phyloP scores from a whole-genome alignment of 306 rosid species.

The Prunus davidiana region DNA sequence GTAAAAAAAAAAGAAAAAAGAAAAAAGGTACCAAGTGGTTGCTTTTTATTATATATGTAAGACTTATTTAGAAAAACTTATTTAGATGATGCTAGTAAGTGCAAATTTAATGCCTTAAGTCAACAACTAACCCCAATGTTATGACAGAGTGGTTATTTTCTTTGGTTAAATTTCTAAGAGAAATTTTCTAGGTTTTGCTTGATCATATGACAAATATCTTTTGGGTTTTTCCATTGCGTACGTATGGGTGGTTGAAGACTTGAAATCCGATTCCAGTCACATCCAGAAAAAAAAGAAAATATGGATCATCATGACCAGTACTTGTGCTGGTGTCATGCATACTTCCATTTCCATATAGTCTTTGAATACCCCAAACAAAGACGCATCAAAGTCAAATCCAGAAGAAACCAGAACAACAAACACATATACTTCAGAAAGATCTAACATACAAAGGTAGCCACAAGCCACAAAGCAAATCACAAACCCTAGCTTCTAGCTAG shows the following conservation, averaged over 20 bases:
- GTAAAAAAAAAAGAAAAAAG: not conserved
- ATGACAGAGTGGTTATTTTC: conserved; percentile 6
- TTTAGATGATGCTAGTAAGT: not conserved
- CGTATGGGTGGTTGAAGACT: not conserved
- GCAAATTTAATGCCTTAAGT: not conserved
- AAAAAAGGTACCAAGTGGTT: no score
- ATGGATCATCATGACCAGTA: not conserved
- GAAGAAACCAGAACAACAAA: not conserved
- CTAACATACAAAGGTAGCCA: not conserved
- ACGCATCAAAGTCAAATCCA: not conserved
- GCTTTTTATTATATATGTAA: no score
- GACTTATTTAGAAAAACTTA: not conserved
- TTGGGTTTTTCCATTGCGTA: no score
- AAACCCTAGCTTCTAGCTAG: not conserved
- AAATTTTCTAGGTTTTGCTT: not conserved
- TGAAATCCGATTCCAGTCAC: not conserved
- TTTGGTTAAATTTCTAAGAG: not conserved
- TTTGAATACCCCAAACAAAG: no score
- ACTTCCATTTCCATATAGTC: not conserved
- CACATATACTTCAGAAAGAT: not conserved
- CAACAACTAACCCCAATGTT: not conserved
- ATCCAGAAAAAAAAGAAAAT: not conserved
- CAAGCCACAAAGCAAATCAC: not conserved
- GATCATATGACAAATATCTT: no score
- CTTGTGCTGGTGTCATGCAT: not conserved